Conservation (phyloP, 352 stramenopile species). For the Phytophthora fragariae region DNA sequence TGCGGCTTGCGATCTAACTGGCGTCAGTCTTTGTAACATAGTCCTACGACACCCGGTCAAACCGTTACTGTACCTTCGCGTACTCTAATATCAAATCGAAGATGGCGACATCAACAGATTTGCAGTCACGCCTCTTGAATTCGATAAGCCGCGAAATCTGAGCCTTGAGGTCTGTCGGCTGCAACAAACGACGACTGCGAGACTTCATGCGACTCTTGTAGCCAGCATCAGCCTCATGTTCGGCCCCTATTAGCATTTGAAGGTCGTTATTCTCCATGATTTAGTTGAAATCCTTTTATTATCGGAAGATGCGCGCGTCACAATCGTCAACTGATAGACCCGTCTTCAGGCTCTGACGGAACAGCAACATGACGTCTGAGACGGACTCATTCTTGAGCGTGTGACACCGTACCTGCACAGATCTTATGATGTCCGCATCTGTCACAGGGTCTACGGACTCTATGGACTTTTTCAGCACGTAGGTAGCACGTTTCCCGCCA, state of each 20-base stretch:
- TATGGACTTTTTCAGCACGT: too few relatives aligned
- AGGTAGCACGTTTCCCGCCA: too few relatives aligned
- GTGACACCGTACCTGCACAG: too few relatives aligned
- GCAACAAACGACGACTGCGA: not conserved
- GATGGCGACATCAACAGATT: conserved; percentile 10
- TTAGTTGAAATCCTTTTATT: conserved; percentile 4
- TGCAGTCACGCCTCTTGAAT: conserved; percentile 5
- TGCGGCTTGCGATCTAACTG: not conserved
- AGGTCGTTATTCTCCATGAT: conserved; percentile 4
- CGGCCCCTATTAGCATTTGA: not conserved
- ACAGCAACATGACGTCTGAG: not conserved
- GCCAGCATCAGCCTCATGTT: not conserved
- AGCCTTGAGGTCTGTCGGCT: not conserved
- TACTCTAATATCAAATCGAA: conserved; percentile 11
- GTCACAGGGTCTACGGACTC: too few relatives aligned
- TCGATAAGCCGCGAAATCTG: not conserved
- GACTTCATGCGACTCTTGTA: conserved; percentile 5
- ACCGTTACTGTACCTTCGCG: conserved; percentile 10
- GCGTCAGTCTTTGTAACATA: not conserved
- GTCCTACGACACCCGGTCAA: conserved; percentile 9
- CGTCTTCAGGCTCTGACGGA: not conserved
- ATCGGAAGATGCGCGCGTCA: not conserved
- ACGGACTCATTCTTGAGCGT: too few relatives aligned
- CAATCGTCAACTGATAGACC: conserved; percentile 8
- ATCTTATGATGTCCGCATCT: too few relatives aligned